Evolutionary conservation across 305 asterid species (phyloP).

Genomic region (Solanum hybrid): DNA sequence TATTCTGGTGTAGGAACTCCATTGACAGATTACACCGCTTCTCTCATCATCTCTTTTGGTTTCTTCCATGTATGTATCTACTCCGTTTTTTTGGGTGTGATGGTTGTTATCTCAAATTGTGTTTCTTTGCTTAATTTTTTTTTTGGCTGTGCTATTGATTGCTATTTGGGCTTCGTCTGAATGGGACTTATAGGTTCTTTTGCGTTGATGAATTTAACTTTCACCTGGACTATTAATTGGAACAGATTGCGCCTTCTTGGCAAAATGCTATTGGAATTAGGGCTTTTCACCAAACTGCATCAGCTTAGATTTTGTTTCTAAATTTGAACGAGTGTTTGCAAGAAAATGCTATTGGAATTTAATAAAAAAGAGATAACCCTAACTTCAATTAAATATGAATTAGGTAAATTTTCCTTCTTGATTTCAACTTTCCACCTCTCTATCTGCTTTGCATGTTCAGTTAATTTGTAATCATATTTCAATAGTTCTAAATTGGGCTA

Average conservation of each 20-base stretch:
- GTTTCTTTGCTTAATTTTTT: background rate
- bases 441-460: background rate
- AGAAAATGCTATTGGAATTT: too few relatives aligned
- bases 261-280: too few relatives aligned
- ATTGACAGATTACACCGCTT: background rate
- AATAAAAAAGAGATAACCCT: background rate
- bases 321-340: background rate
- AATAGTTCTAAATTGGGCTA: background rate
- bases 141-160: background rate
- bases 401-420: background rate
- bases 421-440: background rate
- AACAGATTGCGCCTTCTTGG: too few relatives aligned
- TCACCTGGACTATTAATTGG: too few relatives aligned
- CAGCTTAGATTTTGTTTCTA: background rate
- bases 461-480: too few relatives aligned
- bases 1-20: background rate
- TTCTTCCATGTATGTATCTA: background rate
- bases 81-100: background rate
- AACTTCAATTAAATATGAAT: background rate
- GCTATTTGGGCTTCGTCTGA: background rate
- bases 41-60: background rate
- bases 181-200: background rate
- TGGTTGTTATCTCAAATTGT: background rate
- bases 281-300: background rate
- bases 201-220: background rate